Percentiles rank a stretch among this genome's conserved stretches.
Evolutionary conservation across 2,329 filamentous ascomycete species (phyloP).

Genomic region (Lojkania enalia): DNA sequence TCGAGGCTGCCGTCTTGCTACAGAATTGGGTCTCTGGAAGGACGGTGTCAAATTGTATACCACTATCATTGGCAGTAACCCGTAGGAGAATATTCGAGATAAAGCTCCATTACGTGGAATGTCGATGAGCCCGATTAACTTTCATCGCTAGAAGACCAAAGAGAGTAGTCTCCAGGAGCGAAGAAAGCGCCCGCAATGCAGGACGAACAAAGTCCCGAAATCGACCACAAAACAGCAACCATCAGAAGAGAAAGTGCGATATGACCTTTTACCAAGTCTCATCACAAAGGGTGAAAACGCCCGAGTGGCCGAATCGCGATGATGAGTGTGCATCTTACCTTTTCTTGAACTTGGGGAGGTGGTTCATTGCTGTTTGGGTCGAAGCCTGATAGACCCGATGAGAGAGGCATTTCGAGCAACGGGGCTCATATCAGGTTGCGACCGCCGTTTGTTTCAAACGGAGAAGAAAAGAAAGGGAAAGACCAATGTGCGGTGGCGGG

Average conservation of each 20-base stretch:
- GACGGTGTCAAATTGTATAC: neutral
- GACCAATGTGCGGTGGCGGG: no score
- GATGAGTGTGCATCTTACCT: constrained; percentile 1
- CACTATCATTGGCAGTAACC: neutral
- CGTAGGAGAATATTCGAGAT: neutral
- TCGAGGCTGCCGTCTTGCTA: constrained; percentile 1
- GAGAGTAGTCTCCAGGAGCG: no score
- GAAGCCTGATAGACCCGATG: no score
- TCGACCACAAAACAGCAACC: neutral
- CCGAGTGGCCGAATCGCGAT: no score
- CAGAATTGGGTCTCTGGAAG: neutral
- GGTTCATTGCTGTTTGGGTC: neutral
- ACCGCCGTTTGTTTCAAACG: no score
- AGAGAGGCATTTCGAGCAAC: no score
- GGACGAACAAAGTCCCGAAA: neutral
- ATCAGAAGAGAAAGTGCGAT: constrained; percentile 6
- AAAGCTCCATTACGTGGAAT: neutral
- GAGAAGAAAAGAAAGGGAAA: no score
- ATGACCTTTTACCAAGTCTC: constrained; percentile 13
- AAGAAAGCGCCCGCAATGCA: no score
- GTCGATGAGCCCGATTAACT: neutral
- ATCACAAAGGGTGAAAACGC: neutral
- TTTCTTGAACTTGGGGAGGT: neutral
- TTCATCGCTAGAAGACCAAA: neutral
- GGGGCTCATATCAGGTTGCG: no score